Conservation (phyloP, 164 flowering plant species). For the Kalanchoe fedtschenkoi region DNA sequence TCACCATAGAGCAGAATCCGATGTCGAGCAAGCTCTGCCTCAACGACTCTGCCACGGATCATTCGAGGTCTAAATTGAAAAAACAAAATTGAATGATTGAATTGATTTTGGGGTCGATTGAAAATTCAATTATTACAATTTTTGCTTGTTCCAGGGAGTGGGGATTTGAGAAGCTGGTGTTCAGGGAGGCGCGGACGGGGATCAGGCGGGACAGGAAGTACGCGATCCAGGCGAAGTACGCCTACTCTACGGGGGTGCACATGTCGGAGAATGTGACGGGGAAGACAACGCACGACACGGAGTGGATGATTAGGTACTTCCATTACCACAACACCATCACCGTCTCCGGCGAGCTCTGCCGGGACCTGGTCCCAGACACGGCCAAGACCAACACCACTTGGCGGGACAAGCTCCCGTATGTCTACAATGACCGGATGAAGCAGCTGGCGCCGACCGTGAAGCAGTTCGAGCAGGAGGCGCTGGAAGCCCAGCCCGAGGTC, state of each 20-base stretch:
- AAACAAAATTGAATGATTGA: neutral
- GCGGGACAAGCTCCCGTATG: constrained; percentile 44
- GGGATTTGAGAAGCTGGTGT: constrained; percentile 52
- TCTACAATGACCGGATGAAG: constrained; percentile 50
- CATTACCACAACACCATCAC: constrained; percentile 61
- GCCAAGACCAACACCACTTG: constrained; percentile 29
- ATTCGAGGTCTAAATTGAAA: constrained; percentile 20
- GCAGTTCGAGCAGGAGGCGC: constrained; percentile 33
- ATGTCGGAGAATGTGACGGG: constrained; percentile 44
- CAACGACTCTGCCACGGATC: constrained; percentile 9
- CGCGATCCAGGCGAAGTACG: constrained; percentile 43
- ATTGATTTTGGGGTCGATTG: neutral
- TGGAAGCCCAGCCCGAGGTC: constrained; percentile 14
- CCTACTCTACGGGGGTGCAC: constrained; percentile 41
- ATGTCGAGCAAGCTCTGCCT: constrained; percentile 53
- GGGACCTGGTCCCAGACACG: constrained; percentile 28
- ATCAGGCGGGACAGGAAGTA: constrained; percentile 37
- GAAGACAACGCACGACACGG: constrained; percentile 34
- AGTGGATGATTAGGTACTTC: constrained; percentile 41
- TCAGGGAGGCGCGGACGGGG: constrained; percentile 30
- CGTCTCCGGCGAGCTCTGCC: constrained; percentile 46
- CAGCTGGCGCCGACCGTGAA: constrained; percentile 37
- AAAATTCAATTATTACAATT: neutral
- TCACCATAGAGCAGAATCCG: constrained; percentile 64
- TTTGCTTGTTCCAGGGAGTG: constrained; percentile 26